These are phyloP conservation scores for Zygoascus bituminiphila DNA, from an alignment of 805 yeast species.

Conservation along the genomic window DNA sequence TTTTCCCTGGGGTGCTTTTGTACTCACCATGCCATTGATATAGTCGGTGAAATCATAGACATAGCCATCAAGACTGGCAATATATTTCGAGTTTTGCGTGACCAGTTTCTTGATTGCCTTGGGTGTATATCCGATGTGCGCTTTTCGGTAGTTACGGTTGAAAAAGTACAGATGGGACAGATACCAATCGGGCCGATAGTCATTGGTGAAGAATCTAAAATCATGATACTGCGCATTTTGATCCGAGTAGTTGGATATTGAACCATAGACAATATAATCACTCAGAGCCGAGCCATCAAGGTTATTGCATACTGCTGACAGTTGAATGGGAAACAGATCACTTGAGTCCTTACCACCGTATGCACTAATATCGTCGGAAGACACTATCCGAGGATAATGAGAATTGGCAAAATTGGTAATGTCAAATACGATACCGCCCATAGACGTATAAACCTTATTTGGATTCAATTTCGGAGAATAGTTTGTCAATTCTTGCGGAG, in stretches of 20 bases:
- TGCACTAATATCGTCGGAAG: slow-evolving; percentile 26
- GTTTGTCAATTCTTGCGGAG: slow-evolving; percentile 26
- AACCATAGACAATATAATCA: slow-evolving; percentile 24
- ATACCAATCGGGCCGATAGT: slow-evolving; percentile 38
- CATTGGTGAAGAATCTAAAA: slow-evolving; percentile 31
- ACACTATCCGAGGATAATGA: slow-evolving; percentile 33
- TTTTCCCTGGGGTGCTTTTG: slow-evolving; percentile 25
- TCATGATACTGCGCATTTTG: slow-evolving; percentile 34
- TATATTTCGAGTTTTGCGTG: slow-evolving; percentile 16
- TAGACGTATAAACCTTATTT: slow-evolving; percentile 28
- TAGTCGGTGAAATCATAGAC: slow-evolving; percentile 34
- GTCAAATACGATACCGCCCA: slow-evolving; percentile 35
- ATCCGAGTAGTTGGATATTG: slow-evolving; percentile 30
- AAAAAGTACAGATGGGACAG: slow-evolving; percentile 30
- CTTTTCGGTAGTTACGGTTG: slow-evolving; percentile 29
- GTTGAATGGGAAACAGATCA: slow-evolving; percentile 33
- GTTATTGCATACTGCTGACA: slow-evolving; percentile 34
- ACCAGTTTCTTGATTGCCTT: slow-evolving; percentile 23
- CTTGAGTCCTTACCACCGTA: slow-evolving; percentile 33
- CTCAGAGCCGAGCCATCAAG: slow-evolving; percentile 23
- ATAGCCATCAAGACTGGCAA: slow-evolving; percentile 30
- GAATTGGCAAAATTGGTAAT: slow-evolving; percentile 31
- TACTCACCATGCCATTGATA: slow-evolving; percentile 28
- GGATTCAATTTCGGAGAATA: slow-evolving; percentile 26
- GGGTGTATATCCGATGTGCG: slow-evolving; percentile 32